A percentile compares a stretch with the other conserved stretches of the same genome.
These are phyloP conservation scores for Claviceps spartinae DNA, from an alignment of 2,329 filamentous ascomycete genomes.

Conservation along the genomic window DNA sequence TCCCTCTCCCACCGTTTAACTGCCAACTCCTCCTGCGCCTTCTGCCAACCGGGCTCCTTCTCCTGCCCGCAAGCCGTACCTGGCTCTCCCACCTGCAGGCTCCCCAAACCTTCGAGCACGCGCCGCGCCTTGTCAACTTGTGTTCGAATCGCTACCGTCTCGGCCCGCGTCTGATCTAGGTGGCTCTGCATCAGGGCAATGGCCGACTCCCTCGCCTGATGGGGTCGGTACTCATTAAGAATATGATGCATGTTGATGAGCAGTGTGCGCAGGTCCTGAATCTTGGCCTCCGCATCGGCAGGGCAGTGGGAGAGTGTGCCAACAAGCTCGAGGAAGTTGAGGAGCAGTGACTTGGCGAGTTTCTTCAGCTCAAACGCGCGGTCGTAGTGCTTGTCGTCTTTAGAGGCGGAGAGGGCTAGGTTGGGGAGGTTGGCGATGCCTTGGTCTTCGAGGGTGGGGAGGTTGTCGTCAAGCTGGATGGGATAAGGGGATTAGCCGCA, in stretches of 20 bases:
- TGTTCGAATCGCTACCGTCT: slow-evolving; percentile 55
- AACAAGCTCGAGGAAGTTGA: slow-evolving; percentile 79
- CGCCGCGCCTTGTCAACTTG: slow-evolving; percentile 60
- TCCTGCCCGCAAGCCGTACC: background rate
- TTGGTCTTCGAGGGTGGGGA: slow-evolving; percentile 55
- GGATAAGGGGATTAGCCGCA: too few species aligned
- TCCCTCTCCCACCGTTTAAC: slow-evolving; percentile 17
- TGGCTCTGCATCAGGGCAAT: slow-evolving; percentile 82
- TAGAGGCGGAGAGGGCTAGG: slow-evolving; percentile 26
- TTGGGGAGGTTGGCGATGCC: slow-evolving; percentile 52
- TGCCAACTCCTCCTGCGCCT: slow-evolving; percentile 1
- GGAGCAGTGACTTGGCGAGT: slow-evolving; percentile 68
- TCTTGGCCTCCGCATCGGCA: slow-evolving; percentile 50
- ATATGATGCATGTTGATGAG: slow-evolving; percentile 88
- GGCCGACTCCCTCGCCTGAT: slow-evolving; percentile 79
- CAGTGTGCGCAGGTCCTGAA: slow-evolving; percentile 65
- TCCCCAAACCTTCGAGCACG: slow-evolving; percentile 55
- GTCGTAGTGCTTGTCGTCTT: slow-evolving; percentile 44
- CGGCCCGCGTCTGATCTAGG: slow-evolving; percentile 55
- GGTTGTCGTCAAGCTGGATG: slow-evolving; percentile 40
- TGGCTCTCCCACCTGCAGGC: slow-evolving; percentile 23
- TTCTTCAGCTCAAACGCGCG: slow-evolving; percentile 57
- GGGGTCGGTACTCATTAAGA: slow-evolving; percentile 86
- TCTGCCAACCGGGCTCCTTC: background rate
- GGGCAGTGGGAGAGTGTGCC: slow-evolving; percentile 30